Evolutionary conservation across 371 early-diverging fungal genomes (phyloP), one percentile per base, ranked within the genome.

Genomic region (Umbelopsis sp.): DNA sequence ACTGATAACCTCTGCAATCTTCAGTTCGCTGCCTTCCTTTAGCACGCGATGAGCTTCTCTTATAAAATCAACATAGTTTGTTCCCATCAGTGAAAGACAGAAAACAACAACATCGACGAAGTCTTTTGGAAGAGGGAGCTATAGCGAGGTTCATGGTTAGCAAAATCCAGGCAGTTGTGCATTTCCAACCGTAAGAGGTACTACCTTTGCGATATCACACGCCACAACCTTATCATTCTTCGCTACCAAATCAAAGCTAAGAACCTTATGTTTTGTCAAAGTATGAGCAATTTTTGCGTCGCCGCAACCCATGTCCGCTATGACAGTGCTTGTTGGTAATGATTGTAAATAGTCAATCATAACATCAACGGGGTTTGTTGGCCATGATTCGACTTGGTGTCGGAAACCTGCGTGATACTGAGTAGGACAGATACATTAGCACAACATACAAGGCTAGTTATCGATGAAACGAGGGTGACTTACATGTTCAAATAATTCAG

Each of bases 281-380:
- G 86, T 83, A 62, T 88, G 83, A 1, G 97, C 93, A 71, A 99
- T 85, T 78, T 89, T 89, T 16, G 97, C 99, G 72, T 97, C 98
- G 9, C 99, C 99, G 75, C 99, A 99, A 1, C 99, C 99, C 73
- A 99, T 74, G 82, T 99, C 99, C 2, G 97, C 99, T 63, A 99
- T 86, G 2, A 92, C 81, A 0, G 84, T 81, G 45, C 70, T 76
- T 65, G 76, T 75, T 45, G 87, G 81, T 41, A 81, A 73, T 25
- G 76, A 71, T n/a, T 75, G 72, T 11, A 99, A 78, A 53, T 92
- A 84, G 3, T 82, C 74, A 63, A 97, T 91, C 71, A 97, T 89
- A 3, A 91, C 76, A 77, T 98, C 95, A 1, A 99, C 91, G 0
- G 99, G 99, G 76, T 99, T 98, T 35, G 80, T 85, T 0, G 99